These are phyloP conservation scores for Botrytis elliptica DNA, from an alignment of 2,329 filamentous ascomycete species.

Conservation along the genomic window DNA sequence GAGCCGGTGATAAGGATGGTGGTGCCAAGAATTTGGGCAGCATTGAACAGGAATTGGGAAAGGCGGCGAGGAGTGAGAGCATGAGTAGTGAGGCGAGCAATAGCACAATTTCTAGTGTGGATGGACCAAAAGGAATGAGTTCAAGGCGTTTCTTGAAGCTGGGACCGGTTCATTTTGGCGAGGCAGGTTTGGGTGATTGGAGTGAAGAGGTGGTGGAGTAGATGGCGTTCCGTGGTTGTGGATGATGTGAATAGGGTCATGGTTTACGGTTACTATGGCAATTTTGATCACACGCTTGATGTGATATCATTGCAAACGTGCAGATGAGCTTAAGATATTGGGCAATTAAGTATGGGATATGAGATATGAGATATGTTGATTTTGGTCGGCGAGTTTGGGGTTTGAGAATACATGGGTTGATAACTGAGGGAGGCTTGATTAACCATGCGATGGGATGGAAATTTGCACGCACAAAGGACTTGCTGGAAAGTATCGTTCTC, in stretches of 20 bases:
- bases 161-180: slow-evolving; percentile 34
- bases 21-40: background rate
- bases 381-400: background rate
- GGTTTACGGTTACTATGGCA: background rate
- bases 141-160: slow-evolving; percentile 34
- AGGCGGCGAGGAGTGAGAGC: slow-evolving; percentile 9
- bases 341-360: background rate
- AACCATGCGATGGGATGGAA: background rate
- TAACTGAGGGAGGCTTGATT: background rate
- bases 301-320: background rate
- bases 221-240: background rate
- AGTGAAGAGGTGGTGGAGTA: slow-evolving; percentile 30
- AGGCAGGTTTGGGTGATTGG: slow-evolving; percentile 33
- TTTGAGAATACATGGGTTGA: background rate
- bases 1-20: slow-evolving; percentile 19
- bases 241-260: background rate
- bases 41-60: background rate
- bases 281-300: background rate
- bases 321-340: background rate
- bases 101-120: slow-evolving; percentile 8
- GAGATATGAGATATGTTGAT: background rate
- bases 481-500: slow-evolving; percentile 7
- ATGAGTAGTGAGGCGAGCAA: slow-evolving; percentile 17
- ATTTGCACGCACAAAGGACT: background rate
- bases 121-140: slow-evolving; percentile 14